A percentile compares a stretch with the other conserved stretches of the same genome.
These are phyloP conservation scores for Pichia scutulata DNA, from an alignment of 805 yeast genomes.

Conservation along the genomic window DNA sequence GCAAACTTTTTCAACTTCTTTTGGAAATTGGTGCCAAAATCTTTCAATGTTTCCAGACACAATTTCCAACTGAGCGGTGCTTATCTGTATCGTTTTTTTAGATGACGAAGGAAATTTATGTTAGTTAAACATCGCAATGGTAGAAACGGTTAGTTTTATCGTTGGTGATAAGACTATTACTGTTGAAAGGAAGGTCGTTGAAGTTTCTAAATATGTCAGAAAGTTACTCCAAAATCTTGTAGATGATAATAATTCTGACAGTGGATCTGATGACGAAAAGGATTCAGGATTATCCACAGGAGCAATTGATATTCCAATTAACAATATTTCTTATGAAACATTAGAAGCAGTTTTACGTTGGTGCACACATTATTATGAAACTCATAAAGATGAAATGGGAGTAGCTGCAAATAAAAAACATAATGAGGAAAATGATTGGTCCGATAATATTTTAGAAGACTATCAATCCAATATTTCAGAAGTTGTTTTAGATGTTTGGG, in stretches of 20 bases:
- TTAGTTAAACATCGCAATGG: not conserved
- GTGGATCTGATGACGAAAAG: not conserved
- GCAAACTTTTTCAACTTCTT: too few relatives aligned
- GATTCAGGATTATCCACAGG: not conserved
- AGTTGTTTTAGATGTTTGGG: slow-evolving; percentile 60
- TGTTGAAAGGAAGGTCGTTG: not conserved
- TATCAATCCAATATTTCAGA: slow-evolving; percentile 49
- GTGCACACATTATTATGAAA: slow-evolving; percentile 11
- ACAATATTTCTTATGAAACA: slow-evolving; percentile 1
- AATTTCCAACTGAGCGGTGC: too few relatives aligned
- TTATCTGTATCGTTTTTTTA: too few relatives aligned
- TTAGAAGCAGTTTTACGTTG: slow-evolving; percentile 9
- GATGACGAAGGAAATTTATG: not conserved
- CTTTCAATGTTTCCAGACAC: too few relatives aligned
- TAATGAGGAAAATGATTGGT: not conserved
- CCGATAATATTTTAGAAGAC: slow-evolving; percentile 42
- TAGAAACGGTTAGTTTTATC: not conserved
- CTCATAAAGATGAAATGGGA: slow-evolving; percentile 1
- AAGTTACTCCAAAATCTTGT: not conserved
- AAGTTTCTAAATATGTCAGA: not conserved
- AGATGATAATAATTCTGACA: not conserved
- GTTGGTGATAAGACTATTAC: not conserved
- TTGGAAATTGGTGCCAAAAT: too few relatives aligned
- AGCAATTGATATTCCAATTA: slow-evolving; percentile 8
- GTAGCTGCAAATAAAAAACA: not conserved